Evolutionary conservation across 2,329 filamentous ascomycete genomes (phyloP).

Genomic region (Sclerotinia nivalis): DNA sequence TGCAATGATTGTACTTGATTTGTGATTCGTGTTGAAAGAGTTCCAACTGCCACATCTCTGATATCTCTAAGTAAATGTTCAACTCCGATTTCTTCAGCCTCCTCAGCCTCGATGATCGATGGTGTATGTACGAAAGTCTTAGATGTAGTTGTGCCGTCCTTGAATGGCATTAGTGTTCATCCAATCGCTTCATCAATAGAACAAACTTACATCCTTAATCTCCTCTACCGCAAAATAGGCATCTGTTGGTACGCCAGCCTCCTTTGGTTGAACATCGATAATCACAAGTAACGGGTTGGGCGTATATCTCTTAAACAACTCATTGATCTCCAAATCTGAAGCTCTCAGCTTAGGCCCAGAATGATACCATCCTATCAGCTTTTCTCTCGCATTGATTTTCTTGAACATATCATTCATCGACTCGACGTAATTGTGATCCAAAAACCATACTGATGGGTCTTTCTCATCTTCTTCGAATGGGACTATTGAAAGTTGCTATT

Average conservation of each 20-base stretch:
- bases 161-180: slow-evolving; percentile 25
- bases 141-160: slow-evolving; percentile 96
- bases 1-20: slow-evolving; percentile 97
- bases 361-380: slow-evolving; percentile 99
- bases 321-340: slow-evolving; percentile 98
- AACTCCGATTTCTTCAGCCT: slow-evolving; percentile 98
- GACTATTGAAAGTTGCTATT: slow-evolving; percentile 55
- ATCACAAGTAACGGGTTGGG: slow-evolving; percentile 95
- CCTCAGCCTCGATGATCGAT: slow-evolving; percentile 97
- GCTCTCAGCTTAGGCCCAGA: slow-evolving; percentile 95
- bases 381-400: slow-evolving; percentile 98
- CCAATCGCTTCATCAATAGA: not conserved
- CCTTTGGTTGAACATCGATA: slow-evolving; percentile 97
- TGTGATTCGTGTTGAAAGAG: slow-evolving; percentile 92
- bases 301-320: slow-evolving; percentile 98
- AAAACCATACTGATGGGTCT: slow-evolving; percentile 97
- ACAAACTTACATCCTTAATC: slow-evolving; percentile 86
- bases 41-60: slow-evolving; percentile 95
- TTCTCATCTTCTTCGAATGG: slow-evolving; percentile 99
- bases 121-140: slow-evolving; percentile 99
- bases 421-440: slow-evolving; percentile 99
- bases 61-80: slow-evolving; percentile 98
- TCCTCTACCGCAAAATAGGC: slow-evolving; percentile 99
- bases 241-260: slow-evolving; percentile 95
- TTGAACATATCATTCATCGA: slow-evolving; percentile 99